These are phyloP conservation scores for Arabis alpina DNA, from an alignment of 345 rosid species.

Conservation along the genomic window DNA sequence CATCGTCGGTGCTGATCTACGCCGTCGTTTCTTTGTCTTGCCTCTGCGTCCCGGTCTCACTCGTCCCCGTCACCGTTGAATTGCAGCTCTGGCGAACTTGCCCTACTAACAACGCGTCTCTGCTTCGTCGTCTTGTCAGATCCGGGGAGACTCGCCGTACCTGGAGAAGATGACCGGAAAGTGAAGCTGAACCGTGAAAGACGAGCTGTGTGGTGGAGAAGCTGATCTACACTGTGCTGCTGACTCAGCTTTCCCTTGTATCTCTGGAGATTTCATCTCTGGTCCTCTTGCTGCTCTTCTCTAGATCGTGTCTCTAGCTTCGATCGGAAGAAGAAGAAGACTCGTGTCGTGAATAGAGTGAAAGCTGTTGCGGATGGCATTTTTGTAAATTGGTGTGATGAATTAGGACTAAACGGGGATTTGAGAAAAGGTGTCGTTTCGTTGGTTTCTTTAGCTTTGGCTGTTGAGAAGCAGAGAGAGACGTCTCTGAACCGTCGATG, in stretches of 20 bases:
- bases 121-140: too few species aligned
- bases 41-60: too few species aligned
- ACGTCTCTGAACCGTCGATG: too few species aligned
- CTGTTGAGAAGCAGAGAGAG: constrained; percentile 27
- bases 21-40: too few species aligned
- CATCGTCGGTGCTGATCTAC: too few species aligned
- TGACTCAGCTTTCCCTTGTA: constrained; percentile 46
- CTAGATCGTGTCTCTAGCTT: constrained; percentile 33
- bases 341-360: neutral
- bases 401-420: constrained; percentile 28
- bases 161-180: too few species aligned
- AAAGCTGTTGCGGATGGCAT: constrained; percentile 28
- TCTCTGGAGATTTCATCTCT: constrained; percentile 35
- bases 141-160: too few species aligned
- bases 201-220: constrained; percentile 34
- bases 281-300: constrained; percentile 41
- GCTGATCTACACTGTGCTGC: constrained; percentile 43
- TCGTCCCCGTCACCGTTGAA: too few species aligned
- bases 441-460: constrained; percentile 36
- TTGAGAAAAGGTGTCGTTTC: constrained; percentile 33
- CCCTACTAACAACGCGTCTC: too few species aligned
- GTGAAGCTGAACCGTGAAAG: too few species aligned
- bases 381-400: constrained; percentile 41
- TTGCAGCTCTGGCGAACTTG: too few species aligned
- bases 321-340: constrained; percentile 18